A percentile compares a stretch with the other conserved stretches of the same genome.
Evolutionary conservation across 31 red algal species (phyloP).

Genomic region (Endocladia muricata): DNA sequence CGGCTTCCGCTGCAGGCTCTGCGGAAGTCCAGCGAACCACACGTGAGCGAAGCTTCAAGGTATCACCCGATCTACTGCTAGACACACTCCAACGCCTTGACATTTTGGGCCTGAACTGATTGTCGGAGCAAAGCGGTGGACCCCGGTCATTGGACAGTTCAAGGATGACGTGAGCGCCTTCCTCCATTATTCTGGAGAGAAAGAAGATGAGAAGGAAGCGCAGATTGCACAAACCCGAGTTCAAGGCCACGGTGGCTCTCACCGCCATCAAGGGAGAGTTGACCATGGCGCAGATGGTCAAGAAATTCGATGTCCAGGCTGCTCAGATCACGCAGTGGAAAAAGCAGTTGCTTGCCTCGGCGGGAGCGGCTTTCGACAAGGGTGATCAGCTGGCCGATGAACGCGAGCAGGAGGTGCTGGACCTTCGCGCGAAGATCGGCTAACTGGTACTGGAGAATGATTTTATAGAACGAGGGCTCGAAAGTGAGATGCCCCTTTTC

Average conservation of each 20-base stretch:
- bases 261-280: background rate
- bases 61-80: too few species aligned
- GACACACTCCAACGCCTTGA: too few species aligned
- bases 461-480: too few species aligned
- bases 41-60: too few species aligned
- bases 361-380: background rate
- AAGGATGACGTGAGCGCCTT: background rate
- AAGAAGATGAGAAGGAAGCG: background rate
- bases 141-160: constrained; percentile 3
- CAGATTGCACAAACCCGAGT: background rate
- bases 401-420: background rate
- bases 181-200: constrained; percentile 2
- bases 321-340: constrained; percentile 1
- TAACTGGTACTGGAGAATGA: too few species aligned
- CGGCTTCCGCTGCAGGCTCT: too few species aligned
- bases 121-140: too few species aligned
- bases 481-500: too few species aligned
- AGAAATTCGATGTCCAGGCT: constrained; percentile 4
- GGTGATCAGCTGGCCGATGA: background rate
- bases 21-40: too few species aligned
- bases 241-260: background rate
- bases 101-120: too few species aligned
- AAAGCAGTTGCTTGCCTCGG: background rate
- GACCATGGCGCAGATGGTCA: background rate
- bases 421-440: background rate